Evolutionary conservation across 108 stramenopile species (phyloP).

Genomic region (Stephanodiscus triporus): DNA sequence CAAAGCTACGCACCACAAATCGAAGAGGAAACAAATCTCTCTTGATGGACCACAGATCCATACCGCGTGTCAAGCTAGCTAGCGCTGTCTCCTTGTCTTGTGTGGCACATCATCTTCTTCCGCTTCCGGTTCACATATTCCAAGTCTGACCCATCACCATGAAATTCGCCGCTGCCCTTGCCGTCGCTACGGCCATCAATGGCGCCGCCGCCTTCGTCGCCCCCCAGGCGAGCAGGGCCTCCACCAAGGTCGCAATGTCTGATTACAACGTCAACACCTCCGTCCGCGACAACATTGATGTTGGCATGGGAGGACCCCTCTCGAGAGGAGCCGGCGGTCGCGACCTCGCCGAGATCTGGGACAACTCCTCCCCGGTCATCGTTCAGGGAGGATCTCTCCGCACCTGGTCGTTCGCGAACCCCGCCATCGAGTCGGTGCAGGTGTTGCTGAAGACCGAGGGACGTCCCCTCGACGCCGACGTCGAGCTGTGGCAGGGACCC

Average conservation of each 20-base stretch:
- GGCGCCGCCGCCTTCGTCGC: slow-evolving; percentile 39
- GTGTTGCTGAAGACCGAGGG: slow-evolving; percentile 81
- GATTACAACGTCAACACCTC: slow-evolving; percentile 34
- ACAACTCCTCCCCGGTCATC: slow-evolving; percentile 65
- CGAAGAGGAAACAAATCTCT: too few relatives aligned
- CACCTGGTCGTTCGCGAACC: slow-evolving; percentile 73
- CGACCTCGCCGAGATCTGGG: slow-evolving; percentile 58
- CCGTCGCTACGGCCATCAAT: slow-evolving; percentile 26
- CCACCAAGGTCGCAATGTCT: slow-evolving; percentile 37
- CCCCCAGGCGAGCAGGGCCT: slow-evolving; percentile 20
- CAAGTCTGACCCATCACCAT: slow-evolving; percentile 20
- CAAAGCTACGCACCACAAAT: neutral
- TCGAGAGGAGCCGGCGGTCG: slow-evolving; percentile 5
- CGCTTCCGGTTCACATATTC: too few relatives aligned
- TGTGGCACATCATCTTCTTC: too few relatives aligned
- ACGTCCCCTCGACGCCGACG: slow-evolving; percentile 79
- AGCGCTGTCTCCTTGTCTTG: too few relatives aligned
- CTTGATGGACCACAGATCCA: too few relatives aligned
- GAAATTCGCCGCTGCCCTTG: slow-evolving; percentile 41
- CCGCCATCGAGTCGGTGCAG: slow-evolving; percentile 64
- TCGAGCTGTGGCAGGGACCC: slow-evolving; percentile 83
- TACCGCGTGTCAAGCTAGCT: too few relatives aligned
- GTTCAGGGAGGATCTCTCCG: slow-evolving; percentile 82
- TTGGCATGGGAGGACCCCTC: slow-evolving; percentile 20
- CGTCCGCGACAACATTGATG: slow-evolving; percentile 41